A percentile compares a stretch with the other conserved stretches of the same genome.
Evolutionary conservation across 768 basidiomycete species (phyloP).

Genomic region (Coprinellus aureogranulatus): DNA sequence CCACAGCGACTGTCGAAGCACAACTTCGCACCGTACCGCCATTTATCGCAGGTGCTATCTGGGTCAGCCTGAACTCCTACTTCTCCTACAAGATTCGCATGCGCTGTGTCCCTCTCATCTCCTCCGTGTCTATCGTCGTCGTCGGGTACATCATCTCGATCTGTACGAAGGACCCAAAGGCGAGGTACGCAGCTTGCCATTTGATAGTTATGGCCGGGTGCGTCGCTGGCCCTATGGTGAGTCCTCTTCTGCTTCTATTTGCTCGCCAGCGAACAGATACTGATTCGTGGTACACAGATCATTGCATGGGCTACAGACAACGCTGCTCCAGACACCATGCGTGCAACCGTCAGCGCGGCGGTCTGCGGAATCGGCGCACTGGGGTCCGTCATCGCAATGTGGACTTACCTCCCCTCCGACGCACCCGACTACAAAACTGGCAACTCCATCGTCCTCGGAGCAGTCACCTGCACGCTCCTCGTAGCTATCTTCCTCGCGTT

Average conservation of each 20-base stretch:
- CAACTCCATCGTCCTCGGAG: slow-evolving; percentile 43
- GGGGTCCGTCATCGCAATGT: slow-evolving; percentile 51
- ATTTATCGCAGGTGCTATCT: slow-evolving; percentile 39
- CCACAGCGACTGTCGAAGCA: slow-evolving; percentile 39
- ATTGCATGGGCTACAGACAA: slow-evolving; percentile 50
- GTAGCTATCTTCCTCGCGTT: slow-evolving; percentile 27
- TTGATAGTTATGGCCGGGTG: slow-evolving; percentile 39
- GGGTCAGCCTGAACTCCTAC: slow-evolving; percentile 35
- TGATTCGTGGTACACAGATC: slow-evolving; percentile 20
- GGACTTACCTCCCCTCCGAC: slow-evolving; percentile 48
- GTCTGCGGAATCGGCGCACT: slow-evolving; percentile 46
- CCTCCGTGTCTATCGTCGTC: slow-evolving; percentile 36
- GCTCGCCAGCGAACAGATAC: neutral
- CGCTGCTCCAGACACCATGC: slow-evolving; percentile 48
- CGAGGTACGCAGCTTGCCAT: slow-evolving; percentile 49
- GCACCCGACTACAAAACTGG: slow-evolving; percentile 46
- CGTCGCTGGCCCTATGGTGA: slow-evolving; percentile 35
- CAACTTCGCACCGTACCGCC: slow-evolving; percentile 51
- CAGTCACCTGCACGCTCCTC: slow-evolving; percentile 21
- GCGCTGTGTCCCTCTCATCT: slow-evolving; percentile 34
- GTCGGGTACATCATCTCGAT: slow-evolving; percentile 45
- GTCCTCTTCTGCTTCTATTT: neutral
- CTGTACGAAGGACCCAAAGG: slow-evolving; percentile 39
- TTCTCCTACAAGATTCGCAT: slow-evolving; percentile 34
- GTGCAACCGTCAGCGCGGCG: slow-evolving; percentile 43